Base-by-base conservation (phyloP, 768 basidiomycete genomes). In the Suillus fuscotomentosus region DNA sequence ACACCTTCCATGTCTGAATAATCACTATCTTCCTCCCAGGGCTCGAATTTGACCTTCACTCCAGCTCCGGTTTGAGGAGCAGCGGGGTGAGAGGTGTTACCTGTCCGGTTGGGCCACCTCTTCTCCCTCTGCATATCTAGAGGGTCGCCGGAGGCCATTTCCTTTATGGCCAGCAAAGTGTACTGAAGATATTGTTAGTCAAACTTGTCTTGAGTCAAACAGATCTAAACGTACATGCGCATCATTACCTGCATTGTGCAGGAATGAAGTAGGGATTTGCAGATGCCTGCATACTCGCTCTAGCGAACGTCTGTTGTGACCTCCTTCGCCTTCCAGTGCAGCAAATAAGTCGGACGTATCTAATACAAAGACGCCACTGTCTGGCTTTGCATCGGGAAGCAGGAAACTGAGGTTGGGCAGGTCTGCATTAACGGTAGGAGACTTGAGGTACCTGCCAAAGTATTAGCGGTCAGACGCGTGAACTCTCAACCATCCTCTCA, bases 201-300 rank as follows among this genome's bases (percentile, higher is more conserved):
- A 73, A 36, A 13, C 2, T 36, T 13, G 57, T 41, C 22, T 24
- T 22, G 9, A 20, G 15, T 22, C 20, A 22, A 60, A 42, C 51
- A 24, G 6, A 38, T 24, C 47, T 34, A 5, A 77, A 73, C 87
- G 48, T 69, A 94, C 93, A 72, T 89, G 83, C 1, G 93, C 92
- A 73, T 95, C 92, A 70, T 94, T 95, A 0, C 92, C 93, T 1
- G 91, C 92, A 70, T 95, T 96, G 80, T 94, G 94, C 63, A 90
- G 76, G 68, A 81, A 79, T 41, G 80, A 67, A 1, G 85, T 83
- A 0, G 76, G 67, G 59, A 94, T 80, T 59, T 86, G 83, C 24
- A 95, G 81, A 60, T 88, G 84, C 54, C 79, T 77, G 74, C 89
- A 91, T 38, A 87, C 81, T 45, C 86, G 83, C 65, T 84, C 84